Conservation (phyloP, 108 stramenopile species). For the Fragilaria crotonensis region DNA sequence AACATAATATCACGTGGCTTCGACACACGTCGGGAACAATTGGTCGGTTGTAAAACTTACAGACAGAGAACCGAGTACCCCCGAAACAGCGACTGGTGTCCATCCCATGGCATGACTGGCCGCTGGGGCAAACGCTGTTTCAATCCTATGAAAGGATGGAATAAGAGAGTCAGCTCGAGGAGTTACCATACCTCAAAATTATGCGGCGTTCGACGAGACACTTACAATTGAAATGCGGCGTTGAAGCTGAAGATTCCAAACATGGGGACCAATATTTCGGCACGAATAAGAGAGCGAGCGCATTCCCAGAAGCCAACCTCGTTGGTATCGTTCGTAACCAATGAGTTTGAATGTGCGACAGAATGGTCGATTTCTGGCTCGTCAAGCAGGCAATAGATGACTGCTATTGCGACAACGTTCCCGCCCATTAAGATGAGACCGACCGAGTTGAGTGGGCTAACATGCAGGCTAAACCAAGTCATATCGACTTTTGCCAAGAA, state of each 20-base stretch:
- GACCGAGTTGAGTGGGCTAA: constrained; percentile 62
- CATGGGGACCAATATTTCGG: constrained; percentile 47
- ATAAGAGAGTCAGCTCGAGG: too few relatives aligned
- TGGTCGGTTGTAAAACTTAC: too few relatives aligned
- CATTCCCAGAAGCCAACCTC: too few relatives aligned
- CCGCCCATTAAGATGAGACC: constrained; percentile 45
- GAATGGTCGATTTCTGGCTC: constrained; percentile 36
- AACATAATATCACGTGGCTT: too few relatives aligned
- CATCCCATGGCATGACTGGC: constrained; percentile 48
- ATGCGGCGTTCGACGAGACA: not conserved
- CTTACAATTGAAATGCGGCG: constrained; percentile 53
- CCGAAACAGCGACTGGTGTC: constrained; percentile 49
- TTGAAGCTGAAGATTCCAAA: constrained; percentile 58
- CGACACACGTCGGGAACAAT: too few relatives aligned
- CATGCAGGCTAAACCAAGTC: constrained; percentile 7
- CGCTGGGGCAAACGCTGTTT: constrained; percentile 65
- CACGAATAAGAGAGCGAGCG: constrained; percentile 13
- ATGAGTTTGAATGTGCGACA: too few relatives aligned
- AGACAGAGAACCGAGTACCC: constrained; percentile 42
- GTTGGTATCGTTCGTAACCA: too few relatives aligned
- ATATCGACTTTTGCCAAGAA: constrained; percentile 38
- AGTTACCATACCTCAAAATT: too few relatives aligned
- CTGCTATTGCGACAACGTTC: constrained; percentile 31
- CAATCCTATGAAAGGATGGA: constrained; percentile 18
- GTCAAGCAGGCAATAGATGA: constrained; percentile 40